Conservation (phyloP, 108 stramenopile genomes). For the Nitzschia inconspicua region DNA sequence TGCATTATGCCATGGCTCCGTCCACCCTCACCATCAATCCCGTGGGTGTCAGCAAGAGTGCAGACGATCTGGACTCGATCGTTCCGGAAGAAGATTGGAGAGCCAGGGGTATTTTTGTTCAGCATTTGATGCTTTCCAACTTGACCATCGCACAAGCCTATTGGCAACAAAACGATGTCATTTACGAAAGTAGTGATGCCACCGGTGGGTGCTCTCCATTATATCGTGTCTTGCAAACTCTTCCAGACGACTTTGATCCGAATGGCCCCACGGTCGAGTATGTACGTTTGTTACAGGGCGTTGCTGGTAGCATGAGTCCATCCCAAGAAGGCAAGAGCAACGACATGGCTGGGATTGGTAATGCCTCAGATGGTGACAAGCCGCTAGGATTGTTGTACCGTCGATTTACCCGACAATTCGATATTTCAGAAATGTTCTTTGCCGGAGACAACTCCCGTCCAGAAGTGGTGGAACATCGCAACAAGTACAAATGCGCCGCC, state of each 20-base stretch:
- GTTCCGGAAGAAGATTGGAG: constrained; percentile 23
- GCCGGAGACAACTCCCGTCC: constrained; percentile 81
- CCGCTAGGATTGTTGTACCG: constrained; percentile 77
- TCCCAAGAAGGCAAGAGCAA: neutral
- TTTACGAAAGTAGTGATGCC: constrained; percentile 22
- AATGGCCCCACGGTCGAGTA: constrained; percentile 64
- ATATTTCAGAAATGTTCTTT: constrained; percentile 84
- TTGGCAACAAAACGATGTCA: constrained; percentile 30
- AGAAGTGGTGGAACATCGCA: constrained; percentile 74
- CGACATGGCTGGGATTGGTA: constrained; percentile 26
- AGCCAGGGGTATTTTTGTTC: constrained; percentile 25
- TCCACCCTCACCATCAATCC: neutral
- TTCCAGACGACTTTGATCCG: constrained; percentile 68
- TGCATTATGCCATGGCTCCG: constrained; percentile 49
- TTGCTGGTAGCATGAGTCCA: neutral
- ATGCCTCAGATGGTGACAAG: constrained; percentile 58
- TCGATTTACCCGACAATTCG: constrained; percentile 78
- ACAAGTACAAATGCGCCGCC: constrained; percentile 71
- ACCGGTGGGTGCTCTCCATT: constrained; percentile 37
- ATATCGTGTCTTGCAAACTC: constrained; percentile 55
- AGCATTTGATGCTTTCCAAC: constrained; percentile 30
- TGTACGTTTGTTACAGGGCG: constrained; percentile 14
- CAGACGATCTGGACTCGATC: neutral
- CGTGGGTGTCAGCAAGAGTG: neutral
- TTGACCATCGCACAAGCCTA: constrained; percentile 34